phyloP scores from a whole-genome alignment of 1,284 basidiomycete species.

The Malassezia sympodialis region DNA sequence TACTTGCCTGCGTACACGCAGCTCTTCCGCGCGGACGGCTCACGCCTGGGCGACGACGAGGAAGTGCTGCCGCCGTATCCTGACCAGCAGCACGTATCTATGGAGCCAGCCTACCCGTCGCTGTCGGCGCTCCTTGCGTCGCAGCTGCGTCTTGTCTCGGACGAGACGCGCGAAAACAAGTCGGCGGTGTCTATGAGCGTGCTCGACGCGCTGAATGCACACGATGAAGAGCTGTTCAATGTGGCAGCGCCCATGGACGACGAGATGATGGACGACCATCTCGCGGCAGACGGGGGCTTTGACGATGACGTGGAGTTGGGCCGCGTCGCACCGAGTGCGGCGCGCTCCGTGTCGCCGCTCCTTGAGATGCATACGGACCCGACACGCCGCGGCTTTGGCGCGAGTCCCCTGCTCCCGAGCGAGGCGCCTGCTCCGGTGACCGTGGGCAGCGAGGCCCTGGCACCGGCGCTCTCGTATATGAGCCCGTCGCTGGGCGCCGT shows the following conservation, averaged over 20 bases:
- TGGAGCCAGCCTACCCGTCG: neutral
- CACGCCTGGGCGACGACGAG: conserved; percentile 41
- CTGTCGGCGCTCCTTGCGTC: conserved; percentile 4
- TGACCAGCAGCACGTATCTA: neutral
- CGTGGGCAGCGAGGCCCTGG: neutral
- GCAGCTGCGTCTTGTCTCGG: neutral
- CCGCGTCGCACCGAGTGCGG: neutral
- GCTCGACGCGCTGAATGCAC: conserved; percentile 8
- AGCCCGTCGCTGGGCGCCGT: neutral
- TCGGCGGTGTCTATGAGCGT: conserved; percentile 7
- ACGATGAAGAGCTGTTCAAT: conserved; percentile 7
- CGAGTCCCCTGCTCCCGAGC: neutral
- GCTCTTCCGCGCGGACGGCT: conserved; percentile 46
- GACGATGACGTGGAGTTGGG: neutral
- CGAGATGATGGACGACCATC: conserved; percentile 4
- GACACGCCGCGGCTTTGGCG: neutral
- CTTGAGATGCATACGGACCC: neutral
- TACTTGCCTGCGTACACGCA: conserved; percentile 45
- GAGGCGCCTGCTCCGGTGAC: neutral
- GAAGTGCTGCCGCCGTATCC: conserved; percentile 46
- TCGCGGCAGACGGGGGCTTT: neutral
- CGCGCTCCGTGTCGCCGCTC: neutral
- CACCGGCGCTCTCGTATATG: neutral
- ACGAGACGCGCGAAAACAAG: conserved; percentile 9
- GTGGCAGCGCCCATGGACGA: neutral